Base-by-base conservation (phyloP, 169 alveolate genomes). In the Babesia gibsoni region DNA sequence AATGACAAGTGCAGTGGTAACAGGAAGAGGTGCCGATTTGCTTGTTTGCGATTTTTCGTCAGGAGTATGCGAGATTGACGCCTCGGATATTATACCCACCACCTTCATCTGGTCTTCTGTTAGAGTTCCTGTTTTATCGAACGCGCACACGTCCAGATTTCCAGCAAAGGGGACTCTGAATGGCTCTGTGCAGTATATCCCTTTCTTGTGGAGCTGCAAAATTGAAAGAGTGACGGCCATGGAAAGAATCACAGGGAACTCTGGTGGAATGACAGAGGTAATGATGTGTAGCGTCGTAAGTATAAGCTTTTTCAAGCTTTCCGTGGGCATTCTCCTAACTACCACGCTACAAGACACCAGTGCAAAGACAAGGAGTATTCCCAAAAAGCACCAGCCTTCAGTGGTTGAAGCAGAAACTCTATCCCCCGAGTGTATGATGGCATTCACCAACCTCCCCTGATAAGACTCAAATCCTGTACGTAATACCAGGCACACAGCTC, bases 191-290 rank as follows among this genome's bases (percentile, higher is more conserved):
- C 99, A 98, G 87, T 93, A 95, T n/a, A 97, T 92, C 42, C 94
- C 85, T 61, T 92, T 90, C 74, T 89, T 91, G 66, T 95, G 89
- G 16, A 98, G 89, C 68, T 92, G 93, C 4, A 93, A 74, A 35
- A 98, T 89, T 36, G 99, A 92, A 67, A 94, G 90, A 53, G 98
- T 96, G n/a, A 95, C 99, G 3, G 98, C 97, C 65, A 98, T 82
- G 0, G 99, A 93, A 32, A 98, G 92, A 45, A 97, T 95, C 88
- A 98, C 96, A 10, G 99, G 99, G 56, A 98, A 93, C 81, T 98
- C 99, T 41, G 99, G 99, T 5, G 99, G 99, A 10, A 98, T 98
- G 35, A 98, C 99, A 22, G 99, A 93, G 33, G 99, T 97, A 12
- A 98, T 90, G 57, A 98, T 97, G 43, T 95, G 94, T n/a, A 97